Evolutionary conservation across 2,329 filamentous ascomycete genomes (phyloP), one percentile per base, ranked within the genome.

Genomic region (Berkeleyomyces basicola): DNA sequence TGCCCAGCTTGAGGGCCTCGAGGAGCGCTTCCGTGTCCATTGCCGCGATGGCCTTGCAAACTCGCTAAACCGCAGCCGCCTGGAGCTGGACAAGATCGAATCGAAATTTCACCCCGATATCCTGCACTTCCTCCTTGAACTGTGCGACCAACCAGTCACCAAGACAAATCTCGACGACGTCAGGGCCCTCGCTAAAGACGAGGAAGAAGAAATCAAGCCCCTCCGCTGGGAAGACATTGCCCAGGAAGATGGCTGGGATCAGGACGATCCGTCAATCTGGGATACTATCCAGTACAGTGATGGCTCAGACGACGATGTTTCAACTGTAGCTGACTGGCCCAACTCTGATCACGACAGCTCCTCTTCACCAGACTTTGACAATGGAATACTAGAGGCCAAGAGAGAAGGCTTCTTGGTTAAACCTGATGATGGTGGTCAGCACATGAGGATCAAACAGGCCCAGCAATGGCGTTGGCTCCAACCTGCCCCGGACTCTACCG

Each of bases 11-110:
- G 77, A 82, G 58, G 88, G 88, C 0, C 77, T 96, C 2, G 85
- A 91, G 67, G 93, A 97, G 74, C 90, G 92, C 68, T 93, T 96
- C 68, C 81, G 84, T 40, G 79, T 97, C 61, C 79, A 89, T 58
- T 85, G 87, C 69, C 83, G 88, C 66, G 91, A 96, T 68, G 83
- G 82, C 46, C 75, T 96, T 36, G 89, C 90, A 10, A 84, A 91
- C 63, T 83, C 86, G 64, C 73, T 96, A 47, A 75, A 78, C 5
- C 70, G 75, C 60, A 66, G 87, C 43, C 72, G 90, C 11, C 74
- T 79, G 46, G 80, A 84, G 65, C 73, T 96, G 23, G 74, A 79
- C 9, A 69, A 73, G 65, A 59, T 76, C 73, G 43, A 78, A 7
- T 70, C 78, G 51, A 84, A 83, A 72, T 92, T 83, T 80, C 82